Evolutionary conservation across 31 red algal genomes (phyloP).

Genomic region (Endocladia muricata): DNA sequence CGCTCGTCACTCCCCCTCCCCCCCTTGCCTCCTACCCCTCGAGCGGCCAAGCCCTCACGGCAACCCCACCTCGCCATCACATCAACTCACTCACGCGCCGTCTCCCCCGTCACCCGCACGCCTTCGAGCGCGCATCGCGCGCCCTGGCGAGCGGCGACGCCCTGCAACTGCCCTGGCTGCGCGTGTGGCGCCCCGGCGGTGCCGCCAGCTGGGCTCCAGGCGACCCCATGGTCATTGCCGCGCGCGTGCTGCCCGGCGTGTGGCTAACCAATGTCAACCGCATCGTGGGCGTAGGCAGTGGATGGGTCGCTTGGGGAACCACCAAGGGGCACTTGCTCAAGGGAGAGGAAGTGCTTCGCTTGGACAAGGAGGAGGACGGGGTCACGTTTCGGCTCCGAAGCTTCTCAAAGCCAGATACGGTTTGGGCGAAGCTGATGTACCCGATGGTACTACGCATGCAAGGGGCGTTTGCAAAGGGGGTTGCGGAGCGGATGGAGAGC

Average conservation of each 20-base stretch:
- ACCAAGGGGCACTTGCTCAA: constrained; percentile 32
- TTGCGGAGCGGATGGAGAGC: neutral
- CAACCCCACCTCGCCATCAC: constrained; percentile 10
- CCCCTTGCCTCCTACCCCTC: constrained; percentile 12
- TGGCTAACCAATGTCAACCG: constrained; percentile 54
- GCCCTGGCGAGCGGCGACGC: constrained; percentile 29
- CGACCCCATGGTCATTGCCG: constrained; percentile 36
- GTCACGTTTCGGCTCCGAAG: constrained; percentile 39
- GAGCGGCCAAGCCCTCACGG: neutral
- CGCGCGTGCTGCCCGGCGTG: constrained; percentile 41
- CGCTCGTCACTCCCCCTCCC: neutral
- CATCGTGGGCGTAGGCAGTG: constrained; percentile 13
- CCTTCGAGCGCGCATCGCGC: neutral
- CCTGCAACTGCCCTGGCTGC: constrained; percentile 36
- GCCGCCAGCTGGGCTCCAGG: constrained; percentile 3
- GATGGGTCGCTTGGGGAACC: constrained; percentile 39
- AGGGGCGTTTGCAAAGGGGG: constrained; percentile 9
- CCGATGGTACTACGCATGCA: constrained; percentile 27
- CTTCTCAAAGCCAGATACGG: constrained; percentile 13
- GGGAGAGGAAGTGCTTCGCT: constrained; percentile 39
- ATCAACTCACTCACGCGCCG: constrained; percentile 3
- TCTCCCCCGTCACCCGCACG: neutral
- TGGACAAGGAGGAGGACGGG: neutral
- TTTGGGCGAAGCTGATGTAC: neutral
- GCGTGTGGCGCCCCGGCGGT: constrained; percentile 31